Evolutionary conservation across 176 grass and related monocot species (phyloP), one percentile per base, ranked within the genome.

Genomic region (Oryza australiensis): DNA sequence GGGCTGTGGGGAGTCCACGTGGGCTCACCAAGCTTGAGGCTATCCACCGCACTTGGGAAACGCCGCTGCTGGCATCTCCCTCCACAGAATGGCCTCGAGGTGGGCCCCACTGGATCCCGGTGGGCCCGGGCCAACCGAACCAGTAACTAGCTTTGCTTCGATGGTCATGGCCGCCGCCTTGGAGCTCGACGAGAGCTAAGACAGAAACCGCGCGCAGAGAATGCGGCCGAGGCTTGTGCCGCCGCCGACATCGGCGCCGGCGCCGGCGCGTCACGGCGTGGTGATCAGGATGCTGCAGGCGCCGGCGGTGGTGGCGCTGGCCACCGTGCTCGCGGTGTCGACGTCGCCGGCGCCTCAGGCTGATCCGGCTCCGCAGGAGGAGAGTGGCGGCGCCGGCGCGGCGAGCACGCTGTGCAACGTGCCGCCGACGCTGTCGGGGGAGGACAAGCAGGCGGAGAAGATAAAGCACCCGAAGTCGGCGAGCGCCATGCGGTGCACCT

Each of bases 381-480:
- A 55, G 51, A 20, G 49, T 26, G 9, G 51, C 48, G 37, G 40
- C 28, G 49, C 43, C 29, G 33, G 23, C 78, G 53, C 38, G 38
- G 23, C 68, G 71, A n/a, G 34, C 77, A 84, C 83, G 79, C 80
- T 90, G 43, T 82, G 83, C 83, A 78, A 90, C 79, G 78, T 90
- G 26, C 88, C 83, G 73, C 79, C 73, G 57, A 86, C 79, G 79
- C 73, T 90, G 78, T 77, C 83, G 26, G 88, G 73, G 22, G 46
- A 38, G 35, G 87, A 83, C 14, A 79, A 66, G 80, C 73, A 32
- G 85, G 65, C 75, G 64, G 78, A 72, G 68, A 74, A 76, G 64
- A 79, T 68, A n/a, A 78, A 86, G 82, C 91, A 87, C 74, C 88
- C 85, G 11, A 80, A 76, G 65, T 93, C 91, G 64, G 66, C 26